Evolutionary conservation across 1,139 yeast genomes (phyloP), one percentile per base, ranked within the genome.

Genomic region (Scheffersomyces parashehatae): DNA sequence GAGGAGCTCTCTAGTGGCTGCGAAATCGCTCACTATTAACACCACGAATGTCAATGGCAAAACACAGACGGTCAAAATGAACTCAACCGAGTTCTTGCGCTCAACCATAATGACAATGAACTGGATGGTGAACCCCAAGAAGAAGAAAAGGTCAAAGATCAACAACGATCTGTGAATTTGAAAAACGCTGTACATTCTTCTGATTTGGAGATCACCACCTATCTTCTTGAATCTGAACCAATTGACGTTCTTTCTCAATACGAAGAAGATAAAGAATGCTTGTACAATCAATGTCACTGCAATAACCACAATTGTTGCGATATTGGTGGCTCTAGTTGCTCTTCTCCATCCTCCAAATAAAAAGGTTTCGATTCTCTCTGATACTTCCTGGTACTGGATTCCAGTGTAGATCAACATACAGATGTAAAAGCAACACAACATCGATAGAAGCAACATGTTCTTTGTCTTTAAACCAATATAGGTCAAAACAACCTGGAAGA

Each of bases 91-190:
- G 15, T 59, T 55, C 39, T 63, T 65, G 42, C 73, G 61, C 28
- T 54, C 46, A 29, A 76, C 63, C 64, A 78, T 75, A 43, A 79
- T 75, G 33, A 77, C 79, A 29, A 75, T 58, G 51, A 77, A 79
- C 55, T 79, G 83, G 31, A 78, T 68, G 1, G 82, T 76, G 56
- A 78, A 79, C 1, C 81, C 83, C 36, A 77, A 57, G 49, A 78
- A 76, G 61, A 75, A 76, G 65, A 75, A 77, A 43, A 76, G 71
- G 50, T 72, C 78, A 50, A 75, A 73, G 38, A 75, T 67, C 28
- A 77, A 61, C 34, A 76, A 60, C 5, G 75, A 60, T 36, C 77
- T 53, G 54, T 73, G 77, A 36, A 72, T 54, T 52, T 75, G 77
- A 54, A 73, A 77, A 12, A 64, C 54, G 38, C 68, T 59, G 53